A percentile compares a stretch with the other conserved stretches of the same genome.
Evolutionary conservation across 2,329 filamentous ascomycete genomes (phyloP).

Genomic region (Thielaviopsis ethacetica): DNA sequence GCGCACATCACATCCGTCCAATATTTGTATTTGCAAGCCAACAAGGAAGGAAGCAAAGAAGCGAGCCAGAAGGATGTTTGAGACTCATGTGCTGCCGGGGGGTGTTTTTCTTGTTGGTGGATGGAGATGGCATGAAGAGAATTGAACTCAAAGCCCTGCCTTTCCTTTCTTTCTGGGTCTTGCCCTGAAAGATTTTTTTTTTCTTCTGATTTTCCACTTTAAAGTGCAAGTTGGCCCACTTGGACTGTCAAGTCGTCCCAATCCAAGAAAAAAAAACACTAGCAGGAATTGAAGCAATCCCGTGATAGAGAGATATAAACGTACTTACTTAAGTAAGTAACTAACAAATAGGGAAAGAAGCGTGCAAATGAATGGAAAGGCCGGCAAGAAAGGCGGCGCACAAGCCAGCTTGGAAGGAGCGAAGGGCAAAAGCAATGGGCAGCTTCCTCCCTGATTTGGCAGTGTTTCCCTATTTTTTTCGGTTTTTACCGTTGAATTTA

Average conservation of each 20-base stretch:
- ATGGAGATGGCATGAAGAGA: not conserved
- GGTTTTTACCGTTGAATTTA: not conserved
- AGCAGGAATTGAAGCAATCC: not conserved
- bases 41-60: not conserved
- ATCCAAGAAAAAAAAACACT: not conserved
- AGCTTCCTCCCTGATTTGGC: not conserved
- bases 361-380: not conserved
- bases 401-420: not conserved
- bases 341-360: not conserved
- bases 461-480: conserved; percentile 1
- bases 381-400: not conserved
- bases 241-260: not conserved
- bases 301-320: not conserved
- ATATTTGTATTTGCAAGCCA: not conserved
- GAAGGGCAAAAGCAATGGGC: not conserved
- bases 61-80: not conserved
- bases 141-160: not conserved
- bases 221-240: not conserved
- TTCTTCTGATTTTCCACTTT: not conserved
- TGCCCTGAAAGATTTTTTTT: not conserved
- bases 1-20: not conserved
- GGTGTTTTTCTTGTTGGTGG: not conserved
- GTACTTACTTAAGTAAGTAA: not conserved
- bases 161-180: not conserved
- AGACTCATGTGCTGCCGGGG: not conserved